Base-by-base conservation (phyloP, 1,284 basidiomycete species). In the Sporisorium exsertum region DNA sequence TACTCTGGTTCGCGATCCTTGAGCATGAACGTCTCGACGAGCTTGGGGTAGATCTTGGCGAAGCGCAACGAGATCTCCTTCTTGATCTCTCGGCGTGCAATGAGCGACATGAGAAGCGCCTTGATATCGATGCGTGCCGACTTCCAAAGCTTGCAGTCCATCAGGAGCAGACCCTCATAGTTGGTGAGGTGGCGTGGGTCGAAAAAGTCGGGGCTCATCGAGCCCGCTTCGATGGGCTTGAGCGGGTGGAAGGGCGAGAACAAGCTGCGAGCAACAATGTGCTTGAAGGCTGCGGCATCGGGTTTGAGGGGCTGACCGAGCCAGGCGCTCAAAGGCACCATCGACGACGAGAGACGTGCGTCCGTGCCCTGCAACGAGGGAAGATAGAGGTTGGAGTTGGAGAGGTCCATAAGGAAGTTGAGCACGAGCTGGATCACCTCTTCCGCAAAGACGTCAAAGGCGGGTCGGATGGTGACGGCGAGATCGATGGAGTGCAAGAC, bases 391-490 rank as follows among this genome's bases (percentile, higher is more conserved):
- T 80, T 72, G 52, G 68, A 75, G 56, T 81, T 78, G 18, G 81
- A 77, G 3, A 85, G 59, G 56, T 85, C 84, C 49, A 81, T 68
- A 54, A 85, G 47, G 52, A 82, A 77, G 53, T 62, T 60, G 32
- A 84, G 61, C 16, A 85, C 72, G 42, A 70, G 56, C 1, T 91
- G 91, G 7, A 91, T 91, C 18, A 95, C 89, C 83, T 96, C 92
- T 84, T 99, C 96, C 71, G 92, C 90, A 84, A 94, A 97, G 0
- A 93, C 92, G 81, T 97, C 94, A 80, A 92, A 92, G 3, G 94
- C 92, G 22, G 92, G 89, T 6, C 94, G 90, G 57, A 99, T 91
- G 1, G 94, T 95, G 22, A 98, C 93, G 6, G 93, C 93, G 1
- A 99, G 88, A 81, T 98, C 95, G 72, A 98, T 95, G 79, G 93